Evolutionary conservation across 208 protist genomes (phyloP).

Genomic region (Vickermania spadyakhi): DNA sequence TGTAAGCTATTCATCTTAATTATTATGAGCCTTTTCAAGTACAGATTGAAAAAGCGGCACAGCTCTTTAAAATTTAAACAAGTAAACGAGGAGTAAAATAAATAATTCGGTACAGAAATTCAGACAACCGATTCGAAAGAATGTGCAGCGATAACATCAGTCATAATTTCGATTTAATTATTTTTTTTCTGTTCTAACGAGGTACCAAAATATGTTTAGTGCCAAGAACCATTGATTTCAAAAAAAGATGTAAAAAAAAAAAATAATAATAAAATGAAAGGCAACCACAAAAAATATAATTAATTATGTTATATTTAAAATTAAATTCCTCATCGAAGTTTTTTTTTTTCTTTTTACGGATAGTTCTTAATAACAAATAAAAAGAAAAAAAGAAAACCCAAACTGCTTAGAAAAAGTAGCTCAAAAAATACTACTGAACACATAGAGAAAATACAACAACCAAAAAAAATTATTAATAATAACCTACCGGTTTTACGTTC

Average conservation of each 20-base stretch:
- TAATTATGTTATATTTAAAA: neutral
- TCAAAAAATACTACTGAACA: neutral
- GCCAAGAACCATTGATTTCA: neutral
- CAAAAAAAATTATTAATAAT: no score
- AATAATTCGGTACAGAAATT: neutral
- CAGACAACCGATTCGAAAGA: no score
- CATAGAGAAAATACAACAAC: no score
- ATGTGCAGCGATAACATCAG: neutral
- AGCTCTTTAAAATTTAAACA: neutral
- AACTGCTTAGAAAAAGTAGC: neutral
- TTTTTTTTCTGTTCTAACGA: neutral
- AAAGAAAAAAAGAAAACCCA: neutral
- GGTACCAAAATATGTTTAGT: neutral
- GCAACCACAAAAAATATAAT: slow-evolving; percentile 4
- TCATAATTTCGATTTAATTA: neutral
- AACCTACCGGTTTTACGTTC: no score
- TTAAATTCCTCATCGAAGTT: neutral
- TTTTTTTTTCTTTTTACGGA: neutral
- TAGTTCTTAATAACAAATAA: neutral
- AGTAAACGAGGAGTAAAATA: neutral
- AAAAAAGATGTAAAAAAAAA: neutral
- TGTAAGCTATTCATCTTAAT: neutral
- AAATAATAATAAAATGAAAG: slow-evolving; percentile 7
- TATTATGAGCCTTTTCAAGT: neutral
- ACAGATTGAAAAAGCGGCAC: neutral